Evolutionary conservation across 306 rosid genomes (phyloP).

Genomic region (Cucurbita maxima): DNA sequence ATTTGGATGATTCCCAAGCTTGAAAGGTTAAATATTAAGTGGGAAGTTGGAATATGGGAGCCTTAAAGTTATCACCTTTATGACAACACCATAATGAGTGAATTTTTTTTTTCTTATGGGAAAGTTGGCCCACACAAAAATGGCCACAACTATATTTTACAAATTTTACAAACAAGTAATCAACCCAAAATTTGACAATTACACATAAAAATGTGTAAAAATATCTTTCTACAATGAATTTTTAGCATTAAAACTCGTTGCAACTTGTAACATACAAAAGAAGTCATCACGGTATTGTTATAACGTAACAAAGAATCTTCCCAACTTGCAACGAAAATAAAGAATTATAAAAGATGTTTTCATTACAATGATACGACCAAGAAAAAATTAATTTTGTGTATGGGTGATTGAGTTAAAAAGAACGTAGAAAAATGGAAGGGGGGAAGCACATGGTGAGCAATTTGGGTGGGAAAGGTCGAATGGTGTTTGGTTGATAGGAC

Average conservation of each 20-base stretch:
- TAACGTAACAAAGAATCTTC: no score
- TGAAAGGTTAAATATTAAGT: neutral
- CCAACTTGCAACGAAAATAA: no score
- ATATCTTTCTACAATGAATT: no score
- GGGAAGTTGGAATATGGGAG: neutral
- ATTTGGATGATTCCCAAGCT: neutral
- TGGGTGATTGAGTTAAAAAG: neutral
- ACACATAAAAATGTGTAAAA: neutral
- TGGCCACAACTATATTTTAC: neutral
- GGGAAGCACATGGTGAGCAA: neutral
- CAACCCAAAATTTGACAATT: neutral
- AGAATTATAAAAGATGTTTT: no score
- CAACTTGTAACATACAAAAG: no score
- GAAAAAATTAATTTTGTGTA: neutral
- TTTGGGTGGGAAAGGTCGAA: neutral
- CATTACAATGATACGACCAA: no score
- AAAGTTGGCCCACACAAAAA: neutral
- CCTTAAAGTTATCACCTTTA: neutral
- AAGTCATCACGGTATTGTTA: no score
- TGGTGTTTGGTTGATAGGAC: constrained; percentile 4
- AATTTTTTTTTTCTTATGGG: neutral
- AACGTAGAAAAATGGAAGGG: neutral
- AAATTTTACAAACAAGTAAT: neutral
- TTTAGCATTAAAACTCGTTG: no score
- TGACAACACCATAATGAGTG: neutral